Evolutionary conservation across 2,329 filamentous ascomycete species (phyloP), one percentile per base, ranked within the genome.

Genomic region (Colletotrichum caudatum): DNA sequence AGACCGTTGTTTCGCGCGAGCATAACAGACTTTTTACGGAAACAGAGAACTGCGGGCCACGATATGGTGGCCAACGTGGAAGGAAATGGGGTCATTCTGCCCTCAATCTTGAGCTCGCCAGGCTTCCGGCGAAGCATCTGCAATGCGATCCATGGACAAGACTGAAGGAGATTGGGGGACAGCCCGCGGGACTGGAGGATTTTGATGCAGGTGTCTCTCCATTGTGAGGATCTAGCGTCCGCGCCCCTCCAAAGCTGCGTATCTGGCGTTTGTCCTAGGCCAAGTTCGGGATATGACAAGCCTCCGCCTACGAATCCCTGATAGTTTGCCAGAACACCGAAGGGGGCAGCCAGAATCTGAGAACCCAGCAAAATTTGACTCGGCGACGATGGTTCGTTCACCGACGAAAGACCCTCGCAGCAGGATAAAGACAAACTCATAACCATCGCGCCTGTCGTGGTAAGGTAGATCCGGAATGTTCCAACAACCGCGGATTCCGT

Each of bases 1-100:
- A 83, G 71, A 8, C 82, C 78, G 44, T 80, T 80, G 46, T 77
- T 82, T 8, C 82, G 79, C n/a, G 78, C 78, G 33, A 83, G 77
- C 14, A 82, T 81, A n/a, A 84, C 78, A 23, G 82, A 78, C 62
- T 82, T 82, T 72, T 85, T 87, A 64, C 85, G 84, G 68, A 88
- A 88, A 74, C 87, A 89, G 1, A 89, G 82, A 23, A 80, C 80
- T 2, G 85, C 82, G 51, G 88, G 88, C 88, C 88, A 90, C 14
- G 85, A 83, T 33, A 89, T 83, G 5, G 83, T 78, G 3, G 80
- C 77, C 3, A 81, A 73, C 12, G 77, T 79, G n/a, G 77, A 69
- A 46, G 79, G 73, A 2, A 83, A 81, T 23, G 73, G 65, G 4
- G 81, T 80, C 53, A 80, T 78, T 71, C 83, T 86, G 6, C 80